phyloP scores from a whole-genome alignment of 257 asterid species.

The Pogostemon cablin region DNA sequence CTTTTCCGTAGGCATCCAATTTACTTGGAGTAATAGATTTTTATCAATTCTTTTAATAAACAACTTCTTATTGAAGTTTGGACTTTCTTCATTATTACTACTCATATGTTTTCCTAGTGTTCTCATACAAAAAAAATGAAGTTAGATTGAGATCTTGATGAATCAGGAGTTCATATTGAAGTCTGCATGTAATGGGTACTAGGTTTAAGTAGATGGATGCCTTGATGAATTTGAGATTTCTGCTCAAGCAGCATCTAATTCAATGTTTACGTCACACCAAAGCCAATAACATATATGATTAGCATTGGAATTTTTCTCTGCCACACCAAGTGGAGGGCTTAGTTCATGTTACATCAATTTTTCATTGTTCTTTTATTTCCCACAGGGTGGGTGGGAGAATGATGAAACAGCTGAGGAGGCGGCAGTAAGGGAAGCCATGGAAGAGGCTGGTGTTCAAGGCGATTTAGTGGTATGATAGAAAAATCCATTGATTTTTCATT shows the following conservation, averaged over 20 bases:
- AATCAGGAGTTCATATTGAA: too few relatives aligned
- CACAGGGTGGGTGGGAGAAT: conserved; percentile 97
- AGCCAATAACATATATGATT: not conserved
- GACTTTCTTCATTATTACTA: not conserved
- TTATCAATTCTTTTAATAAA: too few relatives aligned
- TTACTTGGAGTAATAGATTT: not conserved
- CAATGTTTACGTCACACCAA: too few relatives aligned
- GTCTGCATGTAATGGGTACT: not conserved
- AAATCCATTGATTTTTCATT: conserved; percentile 1
- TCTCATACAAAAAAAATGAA: not conserved
- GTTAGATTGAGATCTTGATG: too few relatives aligned
- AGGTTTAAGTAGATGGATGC: not conserved
- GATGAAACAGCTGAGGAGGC: conserved; percentile 95
- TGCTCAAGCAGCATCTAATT: not conserved
- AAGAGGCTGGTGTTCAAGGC: conserved; percentile 98
- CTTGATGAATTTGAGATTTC: conserved; percentile 16
- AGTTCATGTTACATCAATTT: conserved; percentile 1
- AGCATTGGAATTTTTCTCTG: not conserved
- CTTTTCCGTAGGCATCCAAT: not conserved
- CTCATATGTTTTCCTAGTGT: not conserved
- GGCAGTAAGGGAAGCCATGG: conserved; percentile 84
- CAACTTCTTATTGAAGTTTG: not conserved
- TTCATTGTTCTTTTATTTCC: conserved; percentile 24
- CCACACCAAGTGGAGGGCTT: conserved; percentile 2
- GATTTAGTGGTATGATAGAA: conserved; percentile 65